These are phyloP conservation scores for Medicago arabica DNA, from an alignment of 306 rosid genomes.

Conservation along the genomic window DNA sequence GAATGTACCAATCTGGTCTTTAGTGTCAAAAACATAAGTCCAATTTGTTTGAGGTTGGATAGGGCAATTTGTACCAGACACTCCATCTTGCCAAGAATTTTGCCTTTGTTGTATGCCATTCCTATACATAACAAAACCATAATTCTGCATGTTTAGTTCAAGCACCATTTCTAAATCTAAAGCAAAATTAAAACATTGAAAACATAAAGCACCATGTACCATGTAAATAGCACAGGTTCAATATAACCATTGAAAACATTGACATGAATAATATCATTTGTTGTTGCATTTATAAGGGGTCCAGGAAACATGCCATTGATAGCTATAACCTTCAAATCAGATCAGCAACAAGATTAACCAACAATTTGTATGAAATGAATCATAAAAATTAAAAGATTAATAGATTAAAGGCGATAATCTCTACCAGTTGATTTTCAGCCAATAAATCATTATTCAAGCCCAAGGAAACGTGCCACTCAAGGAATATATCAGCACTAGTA, in stretches of 20 bases:
- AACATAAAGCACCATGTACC: slow-evolving; percentile 44
- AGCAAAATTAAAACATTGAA: neutral
- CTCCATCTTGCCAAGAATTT: slow-evolving; percentile 97
- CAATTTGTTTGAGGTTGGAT: slow-evolving; percentile 68
- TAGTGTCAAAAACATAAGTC: slow-evolving; percentile 71
- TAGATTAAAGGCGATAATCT: slow-evolving; percentile 9
- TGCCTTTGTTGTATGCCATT: slow-evolving; percentile 89
- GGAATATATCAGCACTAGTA: slow-evolving; percentile 47
- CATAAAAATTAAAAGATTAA: slow-evolving; percentile 1
- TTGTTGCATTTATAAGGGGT: slow-evolving; percentile 77
- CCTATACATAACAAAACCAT: slow-evolving; percentile 51
- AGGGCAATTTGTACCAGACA: slow-evolving; percentile 87
- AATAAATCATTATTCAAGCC: slow-evolving; percentile 47
- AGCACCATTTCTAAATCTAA: neutral
- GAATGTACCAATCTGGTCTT: slow-evolving; percentile 91
- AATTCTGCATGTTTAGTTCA: neutral
- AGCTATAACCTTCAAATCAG: slow-evolving; percentile 64
- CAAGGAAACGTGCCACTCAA: slow-evolving; percentile 61
- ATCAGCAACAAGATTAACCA: slow-evolving; percentile 10
- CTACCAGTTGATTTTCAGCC: slow-evolving; percentile 55
- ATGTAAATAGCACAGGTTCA: slow-evolving; percentile 78
- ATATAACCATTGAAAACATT: slow-evolving; percentile 72
- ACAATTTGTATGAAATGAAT: neutral
- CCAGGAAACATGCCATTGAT: slow-evolving; percentile 88
- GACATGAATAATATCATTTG: slow-evolving; percentile 66